These are phyloP conservation scores for Quercus mongolica DNA, from an alignment of 306 rosid genomes.

Conservation along the genomic window DNA sequence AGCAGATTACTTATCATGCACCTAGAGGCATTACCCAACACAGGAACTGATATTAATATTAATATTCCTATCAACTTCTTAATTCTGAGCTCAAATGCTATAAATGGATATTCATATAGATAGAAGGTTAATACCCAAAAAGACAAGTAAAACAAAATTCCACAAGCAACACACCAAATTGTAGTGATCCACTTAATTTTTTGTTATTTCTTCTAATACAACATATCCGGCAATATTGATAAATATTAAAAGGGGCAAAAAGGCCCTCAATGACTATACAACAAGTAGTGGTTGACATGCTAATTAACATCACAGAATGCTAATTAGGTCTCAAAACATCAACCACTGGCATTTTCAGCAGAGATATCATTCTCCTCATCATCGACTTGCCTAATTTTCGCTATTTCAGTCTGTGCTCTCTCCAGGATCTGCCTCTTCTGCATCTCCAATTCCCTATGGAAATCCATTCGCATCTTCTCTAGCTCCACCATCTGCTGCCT, in stretches of 20 bases:
- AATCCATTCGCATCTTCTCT: slow-evolving; percentile 89
- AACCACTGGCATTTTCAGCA: slow-evolving; percentile 49
- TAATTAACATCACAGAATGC: slow-evolving; percentile 29
- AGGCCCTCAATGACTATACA: slow-evolving; percentile 35
- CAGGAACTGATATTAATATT: background rate
- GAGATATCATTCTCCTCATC: slow-evolving; percentile 57
- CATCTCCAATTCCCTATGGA: slow-evolving; percentile 69
- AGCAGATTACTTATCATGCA: background rate
- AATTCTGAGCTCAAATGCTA: background rate
- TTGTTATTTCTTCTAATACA: slow-evolving; percentile 21
- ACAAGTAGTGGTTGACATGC: slow-evolving; percentile 31
- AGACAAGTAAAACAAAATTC: background rate
- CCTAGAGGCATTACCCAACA: no score
- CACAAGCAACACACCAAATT: background rate
- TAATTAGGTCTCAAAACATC: slow-evolving; percentile 19
- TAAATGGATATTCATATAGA: background rate
- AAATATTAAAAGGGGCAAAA: slow-evolving; percentile 21
- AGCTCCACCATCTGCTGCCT: slow-evolving; percentile 75
- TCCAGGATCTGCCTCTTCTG: slow-evolving; percentile 71
- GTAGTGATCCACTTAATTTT: slow-evolving; percentile 16
- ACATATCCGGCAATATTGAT: slow-evolving; percentile 32
- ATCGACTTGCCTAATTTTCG: slow-evolving; percentile 44
- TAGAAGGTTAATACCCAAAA: background rate
- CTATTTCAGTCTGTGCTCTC: slow-evolving; percentile 69
- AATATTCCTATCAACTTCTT: background rate